Evolutionary conservation across 2,329 filamentous ascomycete genomes (phyloP).

Genomic region (Verticillium albo-atrum): DNA sequence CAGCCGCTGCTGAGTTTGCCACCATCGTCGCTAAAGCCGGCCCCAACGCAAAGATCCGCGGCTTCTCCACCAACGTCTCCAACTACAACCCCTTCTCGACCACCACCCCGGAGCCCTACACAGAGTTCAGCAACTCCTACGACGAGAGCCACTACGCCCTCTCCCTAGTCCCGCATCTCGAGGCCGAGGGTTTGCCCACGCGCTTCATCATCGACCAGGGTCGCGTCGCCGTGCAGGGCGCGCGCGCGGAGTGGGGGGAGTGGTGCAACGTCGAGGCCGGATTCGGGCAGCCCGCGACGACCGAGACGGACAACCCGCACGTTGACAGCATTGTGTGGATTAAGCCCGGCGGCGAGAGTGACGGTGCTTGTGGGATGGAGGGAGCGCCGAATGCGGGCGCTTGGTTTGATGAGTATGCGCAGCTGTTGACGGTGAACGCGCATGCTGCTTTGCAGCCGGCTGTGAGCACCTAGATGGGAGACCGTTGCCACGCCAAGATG

Average conservation of each 20-base stretch:
- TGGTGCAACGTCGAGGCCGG: constrained; percentile 40
- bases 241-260: constrained; percentile 33
- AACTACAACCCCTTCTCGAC: constrained; percentile 36
- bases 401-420: constrained; percentile 37
- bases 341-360: constrained; percentile 39
- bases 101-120: constrained; percentile 31
- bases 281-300: constrained; percentile 31
- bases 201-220: constrained; percentile 42
- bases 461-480: background rate
- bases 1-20: constrained; percentile 33
- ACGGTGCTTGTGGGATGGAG: constrained; percentile 32
- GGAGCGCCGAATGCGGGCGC: constrained; percentile 31
- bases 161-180: constrained; percentile 31
- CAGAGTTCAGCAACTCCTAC: constrained; percentile 31
- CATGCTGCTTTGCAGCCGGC: constrained; percentile 9
- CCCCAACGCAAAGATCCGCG: constrained; percentile 26
- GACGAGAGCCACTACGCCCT: constrained; percentile 36
- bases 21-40: constrained; percentile 31
- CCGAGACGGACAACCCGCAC: constrained; percentile 26
- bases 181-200: constrained; percentile 31
- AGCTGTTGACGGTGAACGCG: constrained; percentile 35
- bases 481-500: no score
- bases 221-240: constrained; percentile 30
- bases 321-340: constrained; percentile 40
- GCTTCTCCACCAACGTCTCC: constrained; percentile 39